phyloP scores from a whole-genome alignment of 2,329 filamentous ascomycete genomes.

The Plenodomus tracheiphilus region DNA sequence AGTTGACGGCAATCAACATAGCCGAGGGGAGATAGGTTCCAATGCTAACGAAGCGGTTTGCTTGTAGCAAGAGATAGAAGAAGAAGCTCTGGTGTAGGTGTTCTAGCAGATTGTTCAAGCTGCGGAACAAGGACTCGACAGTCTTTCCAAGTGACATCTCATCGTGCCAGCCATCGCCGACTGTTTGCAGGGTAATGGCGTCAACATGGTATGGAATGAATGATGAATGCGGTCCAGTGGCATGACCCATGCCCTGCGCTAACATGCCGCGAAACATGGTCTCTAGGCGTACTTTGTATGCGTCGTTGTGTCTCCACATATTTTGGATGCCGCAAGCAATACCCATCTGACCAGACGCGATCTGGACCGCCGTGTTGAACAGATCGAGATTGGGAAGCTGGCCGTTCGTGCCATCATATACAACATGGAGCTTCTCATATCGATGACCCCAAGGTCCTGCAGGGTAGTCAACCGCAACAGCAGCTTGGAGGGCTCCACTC shows the following conservation, averaged over 20 bases:
- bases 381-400: slow-evolving; percentile 94
- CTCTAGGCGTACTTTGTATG: slow-evolving; percentile 77
- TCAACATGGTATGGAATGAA: slow-evolving; percentile 99
- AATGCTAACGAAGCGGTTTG: slow-evolving; percentile 93
- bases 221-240: slow-evolving; percentile 87
- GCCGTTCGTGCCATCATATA: slow-evolving; percentile 95
- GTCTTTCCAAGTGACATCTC: slow-evolving; percentile 93
- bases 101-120: slow-evolving; percentile 93
- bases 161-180: slow-evolving; percentile 92
- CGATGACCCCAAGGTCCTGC: slow-evolving; percentile 68
- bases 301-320: slow-evolving; percentile 77
- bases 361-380: slow-evolving; percentile 88
- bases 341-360: slow-evolving; percentile 90
- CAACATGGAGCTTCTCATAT: slow-evolving; percentile 86
- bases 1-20: slow-evolving; percentile 95
- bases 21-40: slow-evolving; percentile 95
- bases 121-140: slow-evolving; percentile 87
- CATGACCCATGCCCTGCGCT: slow-evolving; percentile 84
- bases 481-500: slow-evolving; percentile 89
- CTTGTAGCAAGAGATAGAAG: slow-evolving; percentile 93
- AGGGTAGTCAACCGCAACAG: slow-evolving; percentile 90
- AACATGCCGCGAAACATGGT: slow-evolving; percentile 94
- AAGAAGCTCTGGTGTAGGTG: slow-evolving; percentile 99
- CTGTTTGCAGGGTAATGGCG: slow-evolving; percentile 88
- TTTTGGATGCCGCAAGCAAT: slow-evolving; percentile 82